These are phyloP conservation scores for Neofusicoccum umdonicola DNA, from an alignment of 2,329 filamentous ascomycete genomes.

Conservation along the genomic window DNA sequence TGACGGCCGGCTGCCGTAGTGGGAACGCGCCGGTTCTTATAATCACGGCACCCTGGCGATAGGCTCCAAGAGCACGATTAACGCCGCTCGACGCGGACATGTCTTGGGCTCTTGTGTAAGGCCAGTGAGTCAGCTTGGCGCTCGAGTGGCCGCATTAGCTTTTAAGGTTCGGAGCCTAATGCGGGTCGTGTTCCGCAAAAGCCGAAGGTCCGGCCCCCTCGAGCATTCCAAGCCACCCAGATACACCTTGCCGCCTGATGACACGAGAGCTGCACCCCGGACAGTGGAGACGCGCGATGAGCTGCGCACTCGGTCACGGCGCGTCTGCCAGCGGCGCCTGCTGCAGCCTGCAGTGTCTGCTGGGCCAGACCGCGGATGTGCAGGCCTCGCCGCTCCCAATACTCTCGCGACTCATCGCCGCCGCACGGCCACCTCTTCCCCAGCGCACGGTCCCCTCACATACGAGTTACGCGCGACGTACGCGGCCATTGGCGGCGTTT, in stretches of 20 bases:
- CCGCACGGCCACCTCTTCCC: neutral
- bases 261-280: neutral
- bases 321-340: neutral
- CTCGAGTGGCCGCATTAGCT: neutral
- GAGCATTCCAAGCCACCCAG: neutral
- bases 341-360: neutral
- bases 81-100: neutral
- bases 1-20: neutral
- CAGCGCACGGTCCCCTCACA: neutral
- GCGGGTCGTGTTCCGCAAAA: slow-evolving; percentile 8
- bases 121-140: slow-evolving; percentile 11
- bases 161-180: slow-evolving; percentile 13
- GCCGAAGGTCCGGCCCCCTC: neutral
- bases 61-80: neutral
- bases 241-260: slow-evolving; percentile 3
- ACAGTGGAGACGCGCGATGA: neutral
- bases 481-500: neutral
- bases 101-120: neutral
- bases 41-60: neutral
- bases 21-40: neutral
- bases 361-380: neutral
- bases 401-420: neutral
- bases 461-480: too few relatives aligned
- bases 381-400: neutral
- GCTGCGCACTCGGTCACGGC: neutral